Evolutionary conservation across 1,284 basidiomycete genomes (phyloP).

Genomic region (Rhizopogon parksii): DNA sequence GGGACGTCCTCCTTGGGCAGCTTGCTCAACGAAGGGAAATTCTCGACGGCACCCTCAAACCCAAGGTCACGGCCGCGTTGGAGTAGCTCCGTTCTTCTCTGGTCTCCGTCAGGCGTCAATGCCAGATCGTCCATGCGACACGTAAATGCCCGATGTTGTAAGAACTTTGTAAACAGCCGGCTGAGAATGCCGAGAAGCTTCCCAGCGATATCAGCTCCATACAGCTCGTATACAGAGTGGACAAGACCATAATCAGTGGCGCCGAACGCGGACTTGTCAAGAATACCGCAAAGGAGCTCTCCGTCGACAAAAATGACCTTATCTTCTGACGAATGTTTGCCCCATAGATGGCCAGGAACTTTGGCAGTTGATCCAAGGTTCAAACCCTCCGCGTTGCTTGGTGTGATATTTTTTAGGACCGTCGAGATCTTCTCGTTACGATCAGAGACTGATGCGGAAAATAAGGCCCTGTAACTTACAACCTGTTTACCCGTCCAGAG

Average conservation of each 20-base stretch:
- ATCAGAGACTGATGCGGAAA: constrained; percentile 3
- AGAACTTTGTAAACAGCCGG: constrained; percentile 92
- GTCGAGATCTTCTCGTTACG: constrained; percentile 73
- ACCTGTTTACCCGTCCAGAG: constrained; percentile 99
- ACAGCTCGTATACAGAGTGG: constrained; percentile 98
- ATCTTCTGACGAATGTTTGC: constrained; percentile 72
- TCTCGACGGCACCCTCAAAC: constrained; percentile 83
- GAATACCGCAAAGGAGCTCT: constrained; percentile 85
- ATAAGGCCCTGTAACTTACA: constrained; percentile 41
- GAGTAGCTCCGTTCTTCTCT: constrained; percentile 64
- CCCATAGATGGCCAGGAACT: constrained; percentile 83
- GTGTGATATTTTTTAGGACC: constrained; percentile 87
- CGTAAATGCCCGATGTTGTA: constrained; percentile 96
- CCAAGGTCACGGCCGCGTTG: constrained; percentile 69
- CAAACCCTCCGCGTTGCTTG: constrained; percentile 73
- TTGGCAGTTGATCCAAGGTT: constrained; percentile 86
- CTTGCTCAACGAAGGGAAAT: constrained; percentile 67
- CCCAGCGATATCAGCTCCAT: constrained; percentile 86
- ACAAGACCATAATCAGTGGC: constrained; percentile 95
- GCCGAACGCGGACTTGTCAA: constrained; percentile 98
- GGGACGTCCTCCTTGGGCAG: constrained; percentile 47
- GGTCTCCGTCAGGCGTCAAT: constrained; percentile 80
- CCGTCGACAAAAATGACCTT: constrained; percentile 90
- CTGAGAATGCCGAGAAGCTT: constrained; percentile 90
- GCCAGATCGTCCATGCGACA: constrained; percentile 99